phyloP scores from a whole-genome alignment of 2,329 filamentous ascomycete genomes.

The Rhynchosporium agropyri region DNA sequence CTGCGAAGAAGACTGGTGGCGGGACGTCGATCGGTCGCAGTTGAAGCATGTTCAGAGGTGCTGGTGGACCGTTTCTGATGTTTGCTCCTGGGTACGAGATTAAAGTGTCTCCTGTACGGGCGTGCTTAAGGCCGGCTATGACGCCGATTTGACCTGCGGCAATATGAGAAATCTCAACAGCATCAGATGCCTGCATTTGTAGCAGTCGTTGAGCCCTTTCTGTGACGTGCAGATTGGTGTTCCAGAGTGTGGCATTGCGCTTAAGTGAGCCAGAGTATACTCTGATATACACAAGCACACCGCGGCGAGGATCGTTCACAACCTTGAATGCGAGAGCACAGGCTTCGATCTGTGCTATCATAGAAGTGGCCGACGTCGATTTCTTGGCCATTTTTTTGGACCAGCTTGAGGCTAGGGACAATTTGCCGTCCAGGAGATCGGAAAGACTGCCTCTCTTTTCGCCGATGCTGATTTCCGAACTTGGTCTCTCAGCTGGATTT shows the following conservation, averaged over 20 bases:
- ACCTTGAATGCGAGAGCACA: conserved; percentile 88
- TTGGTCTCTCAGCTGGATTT: conserved; percentile 76
- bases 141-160: conserved; percentile 91
- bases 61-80: conserved; percentile 64
- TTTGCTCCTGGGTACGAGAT: conserved; percentile 70
- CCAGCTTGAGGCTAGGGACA: conserved; percentile 45
- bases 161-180: conserved; percentile 80
- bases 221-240: conserved; percentile 78
- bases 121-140: conserved; percentile 83
- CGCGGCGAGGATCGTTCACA: conserved; percentile 81
- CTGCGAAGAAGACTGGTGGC: conserved; percentile 94
- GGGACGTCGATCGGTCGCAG: conserved; percentile 87
- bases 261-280: conserved; percentile 85
- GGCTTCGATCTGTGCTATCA: conserved; percentile 56
- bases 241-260: conserved; percentile 77
- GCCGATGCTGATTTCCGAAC: conserved; percentile 74
- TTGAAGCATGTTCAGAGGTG: conserved; percentile 73
- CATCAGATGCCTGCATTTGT: conserved; percentile 87
- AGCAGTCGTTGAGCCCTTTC: conserved; percentile 81
- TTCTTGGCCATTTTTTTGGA: conserved; percentile 42
- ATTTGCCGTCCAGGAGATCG: conserved; percentile 50
- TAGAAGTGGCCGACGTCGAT: conserved; percentile 46
- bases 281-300: conserved; percentile 87
- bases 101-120: conserved; percentile 92
- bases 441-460: conserved; percentile 56